A percentile compares a stretch with the other conserved stretches of the same genome.
Conservation (phyloP, 2,329 filamentous ascomycete genomes). For the Thermothelomyces thermophilus region DNA sequence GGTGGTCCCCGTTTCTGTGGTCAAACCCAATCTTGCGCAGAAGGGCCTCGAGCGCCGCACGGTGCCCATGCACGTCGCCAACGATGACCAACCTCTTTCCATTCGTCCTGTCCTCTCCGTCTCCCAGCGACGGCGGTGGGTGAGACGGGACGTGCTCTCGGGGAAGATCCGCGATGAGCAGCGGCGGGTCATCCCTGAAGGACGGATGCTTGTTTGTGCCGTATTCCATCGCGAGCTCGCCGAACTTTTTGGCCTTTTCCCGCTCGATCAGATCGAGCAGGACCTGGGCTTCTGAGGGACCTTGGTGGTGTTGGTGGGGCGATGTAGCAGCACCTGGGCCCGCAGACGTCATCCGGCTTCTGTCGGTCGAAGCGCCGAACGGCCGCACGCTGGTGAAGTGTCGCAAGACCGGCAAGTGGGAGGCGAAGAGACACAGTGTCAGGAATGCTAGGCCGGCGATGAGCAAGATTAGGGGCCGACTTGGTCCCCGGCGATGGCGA, state of each 20-base stretch:
- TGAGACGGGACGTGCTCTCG: slow-evolving; percentile 24
- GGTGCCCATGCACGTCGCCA: slow-evolving; percentile 91
- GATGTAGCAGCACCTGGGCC: background rate
- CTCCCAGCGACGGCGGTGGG: slow-evolving; percentile 28
- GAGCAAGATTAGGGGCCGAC: slow-evolving; percentile 1
- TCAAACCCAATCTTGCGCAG: slow-evolving; percentile 62
- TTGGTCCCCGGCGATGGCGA: background rate
- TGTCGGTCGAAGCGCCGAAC: background rate
- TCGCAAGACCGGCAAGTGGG: slow-evolving; percentile 6
- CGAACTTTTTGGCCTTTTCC: slow-evolving; percentile 9
- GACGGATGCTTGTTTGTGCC: slow-evolving; percentile 35
- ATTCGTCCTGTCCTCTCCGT: slow-evolving; percentile 13
- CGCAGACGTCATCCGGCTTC: slow-evolving; percentile 12
- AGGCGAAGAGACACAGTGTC: slow-evolving; percentile 12
- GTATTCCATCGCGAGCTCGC: slow-evolving; percentile 33
- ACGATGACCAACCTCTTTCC: slow-evolving; percentile 66
- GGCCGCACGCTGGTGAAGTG: background rate
- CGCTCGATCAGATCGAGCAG: background rate
- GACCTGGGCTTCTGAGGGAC: background rate
- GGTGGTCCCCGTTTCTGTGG: slow-evolving; percentile 54
- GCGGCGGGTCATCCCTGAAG: slow-evolving; percentile 28
- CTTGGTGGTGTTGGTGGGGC: background rate
- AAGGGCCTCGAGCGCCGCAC: slow-evolving; percentile 56
- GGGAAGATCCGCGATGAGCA: slow-evolving; percentile 29
- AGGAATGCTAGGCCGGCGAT: slow-evolving; percentile 10